phyloP scores from a whole-genome alignment of 179 eudicot species.

The Amaranthus tricolor region DNA sequence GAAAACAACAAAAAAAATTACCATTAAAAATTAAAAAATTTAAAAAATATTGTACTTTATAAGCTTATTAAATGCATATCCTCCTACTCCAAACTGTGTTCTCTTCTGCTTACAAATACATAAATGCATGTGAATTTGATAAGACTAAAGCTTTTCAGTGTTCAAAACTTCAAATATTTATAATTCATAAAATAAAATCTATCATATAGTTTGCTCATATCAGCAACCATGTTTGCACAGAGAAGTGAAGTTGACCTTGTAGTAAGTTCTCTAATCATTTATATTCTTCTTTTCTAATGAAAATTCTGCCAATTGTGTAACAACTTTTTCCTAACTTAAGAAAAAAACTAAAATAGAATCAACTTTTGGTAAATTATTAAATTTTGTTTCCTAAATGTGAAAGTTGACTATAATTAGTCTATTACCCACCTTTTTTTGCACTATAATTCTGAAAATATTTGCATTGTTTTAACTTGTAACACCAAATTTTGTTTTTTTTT shows the following conservation, averaged over 20 bases:
- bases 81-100: slow-evolving; percentile 18
- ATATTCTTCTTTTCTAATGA: slow-evolving; percentile 4
- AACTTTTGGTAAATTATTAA: neutral
- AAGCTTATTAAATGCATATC: slow-evolving; percentile 9
- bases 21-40: too few relatives aligned
- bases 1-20: slow-evolving; percentile 10
- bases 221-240: slow-evolving; percentile 30
- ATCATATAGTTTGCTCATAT: slow-evolving; percentile 20
- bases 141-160: neutral
- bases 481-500: neutral
- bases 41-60: neutral
- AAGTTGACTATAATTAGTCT: neutral
- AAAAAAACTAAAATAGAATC: neutral
- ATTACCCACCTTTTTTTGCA: neutral
- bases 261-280: slow-evolving; percentile 21
- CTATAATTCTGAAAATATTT: neutral
- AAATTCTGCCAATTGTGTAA: slow-evolving; percentile 13
- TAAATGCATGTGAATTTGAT: slow-evolving; percentile 13
- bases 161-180: neutral
- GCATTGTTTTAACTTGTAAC: neutral
- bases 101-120: neutral
- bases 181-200: neutral
- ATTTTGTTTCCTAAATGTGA: neutral
- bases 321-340: slow-evolving; percentile 1
- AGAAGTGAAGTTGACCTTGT: slow-evolving; percentile 23